Percentiles rank a stretch among this genome's conserved stretches.
Conservation (phyloP, 371 early-diverging fungal genomes). For the Rhizopus delemar region DNA sequence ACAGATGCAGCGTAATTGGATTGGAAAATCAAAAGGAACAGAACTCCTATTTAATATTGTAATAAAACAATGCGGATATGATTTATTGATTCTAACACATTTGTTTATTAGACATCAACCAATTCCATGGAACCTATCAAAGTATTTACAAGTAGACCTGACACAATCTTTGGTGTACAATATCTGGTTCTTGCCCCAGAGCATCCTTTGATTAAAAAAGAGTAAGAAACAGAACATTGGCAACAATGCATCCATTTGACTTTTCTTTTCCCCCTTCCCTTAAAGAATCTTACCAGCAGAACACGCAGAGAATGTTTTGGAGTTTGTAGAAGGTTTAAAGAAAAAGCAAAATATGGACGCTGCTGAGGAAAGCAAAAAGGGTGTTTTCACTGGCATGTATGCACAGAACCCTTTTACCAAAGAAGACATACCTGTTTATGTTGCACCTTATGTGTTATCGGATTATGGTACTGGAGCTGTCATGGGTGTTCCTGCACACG, state of each 20-base stretch:
- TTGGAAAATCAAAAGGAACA: conserved; percentile 84
- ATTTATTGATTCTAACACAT: too few species aligned
- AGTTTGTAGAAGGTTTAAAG: conserved; percentile 55
- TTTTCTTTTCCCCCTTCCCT: too few species aligned
- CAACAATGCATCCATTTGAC: background rate
- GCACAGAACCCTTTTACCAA: conserved; percentile 68
- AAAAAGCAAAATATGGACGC: conserved; percentile 49
- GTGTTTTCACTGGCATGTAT: conserved; percentile 68
- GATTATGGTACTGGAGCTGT: conserved; percentile 87
- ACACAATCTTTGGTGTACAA: conserved; percentile 76
- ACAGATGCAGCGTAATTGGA: conserved; percentile 93
- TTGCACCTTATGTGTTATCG: conserved; percentile 76
- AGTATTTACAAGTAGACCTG: conserved; percentile 84
- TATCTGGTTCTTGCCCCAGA: conserved; percentile 78
- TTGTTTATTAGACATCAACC: conserved; percentile 3
- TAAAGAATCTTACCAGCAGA: conserved; percentile 47
- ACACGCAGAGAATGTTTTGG: conserved; percentile 50
- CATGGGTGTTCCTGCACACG: conserved; percentile 89
- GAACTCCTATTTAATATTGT: conserved; percentile 67
- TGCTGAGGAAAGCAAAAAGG: conserved; percentile 52
- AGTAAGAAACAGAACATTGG: conserved; percentile 17
- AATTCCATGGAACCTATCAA: conserved; percentile 35
- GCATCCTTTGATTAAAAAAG: conserved; percentile 53
- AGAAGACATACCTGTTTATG: conserved; percentile 70
- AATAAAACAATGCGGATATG: conserved; percentile 4